Base-by-base conservation (phyloP, 495 filamentous ascomycete species). In the Daldinia childiae region DNA sequence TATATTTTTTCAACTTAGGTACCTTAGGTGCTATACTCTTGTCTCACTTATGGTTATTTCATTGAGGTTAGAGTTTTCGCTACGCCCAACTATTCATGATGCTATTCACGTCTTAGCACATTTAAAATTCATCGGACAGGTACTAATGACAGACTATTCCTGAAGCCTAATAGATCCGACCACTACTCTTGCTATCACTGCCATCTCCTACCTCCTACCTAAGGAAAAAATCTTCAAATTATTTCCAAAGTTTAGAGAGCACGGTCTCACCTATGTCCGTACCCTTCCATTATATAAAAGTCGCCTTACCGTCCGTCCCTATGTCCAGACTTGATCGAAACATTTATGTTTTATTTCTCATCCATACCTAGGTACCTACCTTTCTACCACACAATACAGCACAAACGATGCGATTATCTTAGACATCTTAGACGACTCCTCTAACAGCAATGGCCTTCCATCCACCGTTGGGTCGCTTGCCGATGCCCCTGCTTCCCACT, bases 1-100 rank as follows among this genome's bases (percentile, higher is more conserved):
- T 50, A 12, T 45, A 24, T 65, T n/a, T 55, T 14, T 48, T 19
- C 41, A 29, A 54, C n/a, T n/a, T n/a, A n/a, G n/a, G n/a, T 6
- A 19, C 11, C 30, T 38, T 21, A 52, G 41, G 41, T 45, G 7
- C 43, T 36, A 1, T 36, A 36, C 19, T 24, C 7, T 48, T 48
- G 8, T 24, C 9, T 21, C 3, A 24, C 8, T 3, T 12, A 11
- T 11, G 7, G 3, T 19, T 48, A 48, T 11, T 48, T 24, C 4
- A 21, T 24, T 24, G 4, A 24, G 1, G 19, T 48, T 24, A 1
- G 4, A 21, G 43, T 48, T 24, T 14, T 36, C 3, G 7, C 43
- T 0, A 24, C 8, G 9, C 43, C 9, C 19, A 17, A 11, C 43
- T 24, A 9, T 48, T 12, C 19, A 24, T 21, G 9, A 24, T 3